phyloP scores from a whole-genome alignment of 768 basidiomycete species.

The Agrocybe praecox region DNA sequence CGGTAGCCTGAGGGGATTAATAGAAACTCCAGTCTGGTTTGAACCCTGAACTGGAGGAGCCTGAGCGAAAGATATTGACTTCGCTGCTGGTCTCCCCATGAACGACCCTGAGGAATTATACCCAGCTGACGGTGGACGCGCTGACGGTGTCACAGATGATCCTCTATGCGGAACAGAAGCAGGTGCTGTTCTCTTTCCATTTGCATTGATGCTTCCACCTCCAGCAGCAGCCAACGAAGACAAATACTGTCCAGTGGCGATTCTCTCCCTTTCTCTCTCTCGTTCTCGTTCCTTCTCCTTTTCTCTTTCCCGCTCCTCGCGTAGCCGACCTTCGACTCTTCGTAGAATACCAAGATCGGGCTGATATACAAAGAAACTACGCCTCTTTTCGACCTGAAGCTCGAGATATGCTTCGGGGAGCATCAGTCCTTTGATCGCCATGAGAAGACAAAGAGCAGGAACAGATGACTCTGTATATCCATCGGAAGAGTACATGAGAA shows the following conservation, averaged over 20 bases:
- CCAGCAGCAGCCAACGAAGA: constrained; percentile 4
- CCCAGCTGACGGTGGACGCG: constrained; percentile 1
- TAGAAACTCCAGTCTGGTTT: not conserved
- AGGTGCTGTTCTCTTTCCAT: constrained; percentile 32
- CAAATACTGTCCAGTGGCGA: constrained; percentile 27
- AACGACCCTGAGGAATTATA: constrained; percentile 4
- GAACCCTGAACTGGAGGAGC: constrained; percentile 19
- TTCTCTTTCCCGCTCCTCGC: constrained; percentile 44
- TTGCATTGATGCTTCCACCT: constrained; percentile 26
- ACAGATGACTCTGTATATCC: constrained; percentile 94
- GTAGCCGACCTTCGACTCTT: constrained; percentile 60
- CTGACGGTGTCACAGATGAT: not conserved
- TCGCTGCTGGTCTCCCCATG: constrained; percentile 46
- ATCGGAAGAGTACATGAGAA: constrained; percentile 82
- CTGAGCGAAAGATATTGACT: constrained; percentile 51
- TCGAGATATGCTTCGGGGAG: constrained; percentile 93
- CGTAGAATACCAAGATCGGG: constrained; percentile 74
- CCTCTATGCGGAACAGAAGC: not conserved
- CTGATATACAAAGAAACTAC: constrained; percentile 93
- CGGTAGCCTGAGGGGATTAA: not conserved
- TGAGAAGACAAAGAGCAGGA: constrained; percentile 83
- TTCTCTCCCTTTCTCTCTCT: constrained; percentile 32
- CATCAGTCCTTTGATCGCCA: constrained; percentile 66
- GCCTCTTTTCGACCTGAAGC: constrained; percentile 76
- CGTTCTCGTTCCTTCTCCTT: constrained; percentile 32